Conservation (phyloP, 2,329 filamentous ascomycete genomes). For the Aspergillus fijiensis region DNA sequence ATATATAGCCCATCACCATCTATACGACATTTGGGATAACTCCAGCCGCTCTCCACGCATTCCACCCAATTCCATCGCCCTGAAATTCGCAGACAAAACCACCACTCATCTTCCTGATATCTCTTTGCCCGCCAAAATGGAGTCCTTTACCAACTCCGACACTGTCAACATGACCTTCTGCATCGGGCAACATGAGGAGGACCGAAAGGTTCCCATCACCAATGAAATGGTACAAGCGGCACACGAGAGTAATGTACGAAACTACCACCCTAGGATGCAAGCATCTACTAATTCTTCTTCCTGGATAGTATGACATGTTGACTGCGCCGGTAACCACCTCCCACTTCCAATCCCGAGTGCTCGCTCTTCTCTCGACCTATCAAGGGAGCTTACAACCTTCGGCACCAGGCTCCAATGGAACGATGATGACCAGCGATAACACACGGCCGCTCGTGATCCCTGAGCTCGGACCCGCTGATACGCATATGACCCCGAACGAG, state of each 20-base stretch:
- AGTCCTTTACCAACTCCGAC: conserved; percentile 32
- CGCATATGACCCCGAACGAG: conserved; percentile 74
- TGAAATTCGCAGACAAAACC: too few species aligned
- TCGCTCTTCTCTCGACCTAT: conserved; percentile 54
- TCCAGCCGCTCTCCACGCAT: background rate
- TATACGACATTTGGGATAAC: background rate
- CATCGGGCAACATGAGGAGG: conserved; percentile 62
- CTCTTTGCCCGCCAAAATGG: conserved; percentile 28
- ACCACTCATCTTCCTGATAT: background rate
- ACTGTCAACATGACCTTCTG: conserved; percentile 52
- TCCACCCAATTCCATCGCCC: background rate
- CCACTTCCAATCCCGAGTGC: conserved; percentile 59
- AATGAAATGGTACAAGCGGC: conserved; percentile 53
- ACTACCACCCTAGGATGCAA: conserved; percentile 1
- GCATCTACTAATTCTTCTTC: background rate
- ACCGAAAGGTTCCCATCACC: conserved; percentile 51
- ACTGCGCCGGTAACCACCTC: conserved; percentile 62
- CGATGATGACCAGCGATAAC: conserved; percentile 42
- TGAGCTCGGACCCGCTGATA: conserved; percentile 44
- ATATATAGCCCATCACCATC: background rate
- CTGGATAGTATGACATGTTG: conserved; percentile 65
- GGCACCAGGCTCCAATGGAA: conserved; percentile 36
- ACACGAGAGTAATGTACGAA: conserved; percentile 55
- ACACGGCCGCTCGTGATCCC: conserved; percentile 42
- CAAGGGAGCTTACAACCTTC: conserved; percentile 45